Conservation (phyloP, 1,284 basidiomycete genomes). For the Pyrrhoderma lamaoense region DNA sequence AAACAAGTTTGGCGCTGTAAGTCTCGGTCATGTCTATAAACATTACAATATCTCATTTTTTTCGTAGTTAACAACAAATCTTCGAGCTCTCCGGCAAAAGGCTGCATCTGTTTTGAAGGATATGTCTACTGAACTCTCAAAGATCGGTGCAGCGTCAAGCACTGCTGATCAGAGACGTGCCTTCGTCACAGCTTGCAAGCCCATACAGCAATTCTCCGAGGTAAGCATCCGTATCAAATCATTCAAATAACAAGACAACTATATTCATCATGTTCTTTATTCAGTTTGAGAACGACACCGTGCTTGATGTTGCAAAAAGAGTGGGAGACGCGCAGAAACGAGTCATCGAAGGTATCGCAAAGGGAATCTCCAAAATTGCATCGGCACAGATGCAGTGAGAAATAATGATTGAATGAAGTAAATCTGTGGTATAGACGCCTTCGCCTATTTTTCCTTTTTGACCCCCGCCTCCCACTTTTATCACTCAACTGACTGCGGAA, state of each 20-base stretch:
- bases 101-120: slow-evolving; percentile 46
- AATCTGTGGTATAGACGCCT: no score
- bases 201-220: slow-evolving; percentile 32
- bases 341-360: slow-evolving; percentile 62
- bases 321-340: slow-evolving; percentile 61
- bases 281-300: slow-evolving; percentile 66
- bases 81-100: slow-evolving; percentile 53
- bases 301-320: slow-evolving; percentile 53
- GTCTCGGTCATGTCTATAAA: background rate
- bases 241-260: slow-evolving; percentile 2
- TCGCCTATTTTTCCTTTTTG: no score
- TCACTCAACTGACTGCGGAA: no score
- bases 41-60: background rate
- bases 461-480: no score
- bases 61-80: slow-evolving; percentile 51
- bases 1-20: slow-evolving; percentile 62
- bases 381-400: slow-evolving; percentile 7
- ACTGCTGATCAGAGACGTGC: slow-evolving; percentile 44
- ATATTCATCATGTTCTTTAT: slow-evolving; percentile 9
- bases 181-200: slow-evolving; percentile 45
- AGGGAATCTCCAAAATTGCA: slow-evolving; percentile 50
- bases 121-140: slow-evolving; percentile 45
- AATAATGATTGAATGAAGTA: no score
- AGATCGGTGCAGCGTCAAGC: slow-evolving; percentile 42
- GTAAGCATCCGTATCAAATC: slow-evolving; percentile 28